These are phyloP conservation scores for Colletotrichum zoysiae DNA, from an alignment of 2,329 filamentous ascomycete genomes.

Conservation along the genomic window DNA sequence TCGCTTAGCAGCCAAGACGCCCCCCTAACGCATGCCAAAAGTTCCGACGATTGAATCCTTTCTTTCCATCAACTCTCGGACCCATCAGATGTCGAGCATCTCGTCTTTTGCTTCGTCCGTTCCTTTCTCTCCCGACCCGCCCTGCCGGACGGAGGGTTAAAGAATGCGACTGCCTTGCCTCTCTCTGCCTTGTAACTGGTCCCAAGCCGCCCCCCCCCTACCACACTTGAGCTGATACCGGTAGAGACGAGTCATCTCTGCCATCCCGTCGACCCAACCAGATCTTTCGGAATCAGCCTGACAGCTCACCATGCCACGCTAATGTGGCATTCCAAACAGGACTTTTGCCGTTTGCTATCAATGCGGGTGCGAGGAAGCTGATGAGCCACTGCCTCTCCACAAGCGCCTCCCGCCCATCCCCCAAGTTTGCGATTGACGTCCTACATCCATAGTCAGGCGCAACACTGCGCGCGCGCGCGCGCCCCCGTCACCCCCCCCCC, in stretches of 20 bases:
- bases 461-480: background rate
- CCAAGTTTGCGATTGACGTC: background rate
- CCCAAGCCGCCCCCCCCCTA: background rate
- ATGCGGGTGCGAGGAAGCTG: background rate
- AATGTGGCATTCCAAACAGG: background rate
- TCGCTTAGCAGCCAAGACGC: constrained; percentile 34
- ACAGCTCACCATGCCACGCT: background rate
- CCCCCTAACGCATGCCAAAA: background rate
- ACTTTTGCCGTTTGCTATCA: constrained; percentile 8
- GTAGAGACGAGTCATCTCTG: background rate
- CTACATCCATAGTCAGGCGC: background rate
- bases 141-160: background rate
- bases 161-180: background rate
- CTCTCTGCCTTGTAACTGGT: background rate
- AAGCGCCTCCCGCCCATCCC: background rate
- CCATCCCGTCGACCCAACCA: constrained; percentile 1
- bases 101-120: background rate
- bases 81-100: background rate
- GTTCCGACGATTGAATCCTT: background rate
- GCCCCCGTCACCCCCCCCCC: too few relatives aligned
- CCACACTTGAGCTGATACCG: background rate
- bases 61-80: background rate
- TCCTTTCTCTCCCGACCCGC: background rate
- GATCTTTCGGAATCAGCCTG: background rate
- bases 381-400: background rate